Base-by-base conservation (phyloP, 495 filamentous ascomycete species). In the Penicilliopsis zonata region DNA sequence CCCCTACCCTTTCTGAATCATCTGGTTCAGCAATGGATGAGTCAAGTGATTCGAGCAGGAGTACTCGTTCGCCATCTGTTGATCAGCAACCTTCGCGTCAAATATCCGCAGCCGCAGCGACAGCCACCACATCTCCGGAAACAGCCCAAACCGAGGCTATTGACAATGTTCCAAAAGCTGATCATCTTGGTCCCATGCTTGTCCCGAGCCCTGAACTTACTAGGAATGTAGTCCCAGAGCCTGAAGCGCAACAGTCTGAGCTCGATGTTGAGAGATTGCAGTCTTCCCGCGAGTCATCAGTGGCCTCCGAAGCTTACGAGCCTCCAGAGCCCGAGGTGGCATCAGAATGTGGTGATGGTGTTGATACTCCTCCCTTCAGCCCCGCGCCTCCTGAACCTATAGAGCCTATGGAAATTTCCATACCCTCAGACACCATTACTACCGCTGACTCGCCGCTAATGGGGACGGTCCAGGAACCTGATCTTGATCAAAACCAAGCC, bases 301-400 rank as follows among this genome's bases (percentile, higher is more conserved):
- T 44, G 16, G 42, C 40, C 18, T 69, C 63, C 13, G 65, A 78
- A 33, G 64, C 50, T 13, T 77, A 78, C 42, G 74, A 78, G 38
- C 72, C 74, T 17, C 72, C 72, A 14, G 74, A 76, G 47, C 57
- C 66, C 10, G 52, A 53, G 13, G 33, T 47, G 15, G 37, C 42
- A 13, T 38, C 42, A 29, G 57, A 52, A n/a, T 43, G 47, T 18
- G 38, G 44, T 30, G 44, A 44, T 22, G 58, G 47, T 4, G 37
- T 34, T 17, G 60, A 62, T 38, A 57, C 54, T n/a, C 57, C 56
- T 31, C 50, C 54, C 22, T 52, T 55, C 36, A 59, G 50, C 25
- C 59, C 54, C 14, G 42, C 42, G 20, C 46, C 50, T 42, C 43
- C 40, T 15, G 50, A 33, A 20, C 35, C 44, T 15, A 21, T 51